A percentile compares a stretch with the other conserved stretches of the same genome.
These are phyloP conservation scores for Poronia punctata DNA, from an alignment of 495 filamentous ascomycete species.

Conservation along the genomic window DNA sequence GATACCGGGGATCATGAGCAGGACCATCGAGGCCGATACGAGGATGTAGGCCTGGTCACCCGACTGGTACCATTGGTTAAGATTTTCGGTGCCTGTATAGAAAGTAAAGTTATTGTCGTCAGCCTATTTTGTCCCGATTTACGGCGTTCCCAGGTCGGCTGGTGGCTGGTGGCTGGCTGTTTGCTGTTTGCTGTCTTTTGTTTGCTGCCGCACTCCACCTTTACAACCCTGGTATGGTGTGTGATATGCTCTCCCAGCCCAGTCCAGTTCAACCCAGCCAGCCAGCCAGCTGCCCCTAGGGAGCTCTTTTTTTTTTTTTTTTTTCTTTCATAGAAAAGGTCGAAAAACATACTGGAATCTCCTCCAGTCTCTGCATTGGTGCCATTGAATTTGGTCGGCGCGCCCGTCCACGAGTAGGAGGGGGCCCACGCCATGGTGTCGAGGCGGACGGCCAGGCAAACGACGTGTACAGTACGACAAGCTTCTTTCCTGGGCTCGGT, in stretches of 20 bases:
- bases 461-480: no score
- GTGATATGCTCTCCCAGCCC: no score
- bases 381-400: conserved; percentile 68
- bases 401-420: conserved; percentile 70
- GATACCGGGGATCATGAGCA: conserved; percentile 92
- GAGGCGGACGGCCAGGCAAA: background rate
- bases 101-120: conserved; percentile 8
- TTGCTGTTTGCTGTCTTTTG: no score
- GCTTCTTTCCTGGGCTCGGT: no score
- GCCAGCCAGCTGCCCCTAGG: no score
- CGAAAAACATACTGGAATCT: conserved; percentile 70
- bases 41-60: conserved; percentile 79
- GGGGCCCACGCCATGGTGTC: conserved; percentile 48
- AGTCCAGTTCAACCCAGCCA: no score
- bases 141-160: no score
- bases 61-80: conserved; percentile 76
- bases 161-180: no score
- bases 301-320: conserved; percentile 1
- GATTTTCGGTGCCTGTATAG: conserved; percentile 56
- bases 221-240: background rate
- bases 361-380: conserved; percentile 67
- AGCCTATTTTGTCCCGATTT: conserved; percentile 4
- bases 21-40: conserved; percentile 85
- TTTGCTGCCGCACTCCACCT: no score
- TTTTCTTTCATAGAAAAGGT: no score